Evolutionary conservation across 176 grass and related monocot species (phyloP).

Genomic region (Aegilops longissima): DNA sequence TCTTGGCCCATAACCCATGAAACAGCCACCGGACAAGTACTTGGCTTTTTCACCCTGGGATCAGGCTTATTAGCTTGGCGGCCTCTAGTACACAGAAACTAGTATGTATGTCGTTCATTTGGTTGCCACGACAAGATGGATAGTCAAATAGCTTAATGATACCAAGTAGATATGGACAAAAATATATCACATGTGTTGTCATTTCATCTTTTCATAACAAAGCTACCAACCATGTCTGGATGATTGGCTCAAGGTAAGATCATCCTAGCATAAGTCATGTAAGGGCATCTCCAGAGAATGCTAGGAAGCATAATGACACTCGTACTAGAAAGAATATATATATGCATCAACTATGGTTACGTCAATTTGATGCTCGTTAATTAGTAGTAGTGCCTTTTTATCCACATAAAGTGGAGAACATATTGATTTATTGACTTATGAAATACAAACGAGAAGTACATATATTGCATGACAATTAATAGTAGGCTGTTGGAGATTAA

Average conservation of each 20-base stretch:
- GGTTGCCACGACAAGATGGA: neutral
- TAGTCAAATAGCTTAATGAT: neutral
- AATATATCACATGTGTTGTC: neutral
- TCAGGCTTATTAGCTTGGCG: neutral
- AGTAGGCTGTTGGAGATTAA: neutral
- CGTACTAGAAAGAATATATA: neutral
- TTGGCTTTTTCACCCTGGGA: neutral
- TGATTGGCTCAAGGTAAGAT: neutral
- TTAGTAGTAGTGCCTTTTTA: neutral
- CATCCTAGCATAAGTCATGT: neutral
- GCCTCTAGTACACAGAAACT: neutral
- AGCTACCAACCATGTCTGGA: neutral
- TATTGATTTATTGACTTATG: neutral
- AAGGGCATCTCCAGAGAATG: neutral
- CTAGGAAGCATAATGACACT: neutral
- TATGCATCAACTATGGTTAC: neutral
- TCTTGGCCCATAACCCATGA: neutral
- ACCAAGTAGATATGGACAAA: constrained; percentile 21
- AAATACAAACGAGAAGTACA: neutral
- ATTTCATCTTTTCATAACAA: neutral
- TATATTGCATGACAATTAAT: neutral
- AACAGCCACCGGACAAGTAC: neutral
- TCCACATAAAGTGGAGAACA: neutral
- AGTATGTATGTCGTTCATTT: neutral
- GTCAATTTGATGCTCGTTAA: neutral